Percentiles rank a stretch among this genome's conserved stretches.
These are phyloP conservation scores for Pythium insidiosum DNA, from an alignment of 352 stramenopile genomes.

Conservation along the genomic window DNA sequence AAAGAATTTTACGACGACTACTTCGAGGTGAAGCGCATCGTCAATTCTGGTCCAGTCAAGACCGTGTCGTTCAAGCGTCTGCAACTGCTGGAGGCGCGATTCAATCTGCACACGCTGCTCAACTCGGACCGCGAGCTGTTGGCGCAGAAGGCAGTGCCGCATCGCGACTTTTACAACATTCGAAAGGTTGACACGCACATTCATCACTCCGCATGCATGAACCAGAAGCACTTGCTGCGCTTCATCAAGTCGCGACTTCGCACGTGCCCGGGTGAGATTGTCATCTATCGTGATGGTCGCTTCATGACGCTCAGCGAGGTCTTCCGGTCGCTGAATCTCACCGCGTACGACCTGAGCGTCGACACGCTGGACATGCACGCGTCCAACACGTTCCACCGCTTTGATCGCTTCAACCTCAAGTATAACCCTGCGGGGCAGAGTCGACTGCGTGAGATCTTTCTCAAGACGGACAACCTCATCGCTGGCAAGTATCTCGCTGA, in stretches of 20 bases:
- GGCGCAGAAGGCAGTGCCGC: slow-evolving; percentile 93
- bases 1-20: slow-evolving; percentile 67
- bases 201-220: slow-evolving; percentile 96
- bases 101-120: slow-evolving; percentile 95
- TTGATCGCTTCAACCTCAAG: slow-evolving; percentile 99
- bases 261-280: slow-evolving; percentile 86
- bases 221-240: slow-evolving; percentile 92
- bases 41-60: slow-evolving; percentile 85
- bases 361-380: slow-evolving; percentile 99
- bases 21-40: slow-evolving; percentile 80
- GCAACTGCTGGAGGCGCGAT: slow-evolving; percentile 87
- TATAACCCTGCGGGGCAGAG: slow-evolving; percentile 96
- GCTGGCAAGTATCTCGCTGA: slow-evolving; percentile 93
- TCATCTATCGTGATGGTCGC: slow-evolving; percentile 94
- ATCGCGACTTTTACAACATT: slow-evolving; percentile 99
- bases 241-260: slow-evolving; percentile 85
- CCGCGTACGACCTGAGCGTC: slow-evolving; percentile 97
- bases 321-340: slow-evolving; percentile 90
- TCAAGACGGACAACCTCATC: slow-evolving; percentile 98
- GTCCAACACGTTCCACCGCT: slow-evolving; percentile 99
- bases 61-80: slow-evolving; percentile 82
- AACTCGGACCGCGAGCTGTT: slow-evolving; percentile 94
- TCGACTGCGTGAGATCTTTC: slow-evolving; percentile 96
- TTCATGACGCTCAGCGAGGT: slow-evolving; percentile 95
- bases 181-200: slow-evolving; percentile 99